These are phyloP conservation scores for Metarhizium humberi DNA, from an alignment of 2,329 filamentous ascomycete species.

Conservation along the genomic window DNA sequence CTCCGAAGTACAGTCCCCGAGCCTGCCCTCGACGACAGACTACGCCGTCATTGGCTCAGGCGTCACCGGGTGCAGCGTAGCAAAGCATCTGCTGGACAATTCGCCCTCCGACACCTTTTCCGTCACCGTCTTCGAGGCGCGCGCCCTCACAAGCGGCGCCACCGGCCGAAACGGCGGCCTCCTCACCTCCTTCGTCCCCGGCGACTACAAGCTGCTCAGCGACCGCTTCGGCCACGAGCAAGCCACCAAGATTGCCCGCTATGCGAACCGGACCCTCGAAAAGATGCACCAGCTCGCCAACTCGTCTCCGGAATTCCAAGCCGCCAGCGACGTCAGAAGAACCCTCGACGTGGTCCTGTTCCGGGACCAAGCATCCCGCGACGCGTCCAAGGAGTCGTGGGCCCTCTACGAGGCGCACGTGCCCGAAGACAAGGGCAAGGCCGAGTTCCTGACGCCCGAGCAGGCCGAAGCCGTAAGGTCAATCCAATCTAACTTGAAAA, in stretches of 20 bases:
- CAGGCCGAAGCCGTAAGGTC: no score
- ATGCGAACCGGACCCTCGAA: slow-evolving; percentile 29
- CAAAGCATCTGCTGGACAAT: slow-evolving; percentile 15
- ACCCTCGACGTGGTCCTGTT: slow-evolving; percentile 12
- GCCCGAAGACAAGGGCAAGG: no score
- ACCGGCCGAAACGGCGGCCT: slow-evolving; percentile 8
- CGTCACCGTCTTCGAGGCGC: slow-evolving; percentile 18
- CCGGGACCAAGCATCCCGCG: slow-evolving; percentile 7
- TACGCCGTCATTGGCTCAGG: slow-evolving; percentile 21
- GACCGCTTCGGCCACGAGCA: slow-evolving; percentile 9
- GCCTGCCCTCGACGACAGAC: slow-evolving; percentile 12
- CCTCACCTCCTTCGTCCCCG: no score
- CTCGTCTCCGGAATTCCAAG: slow-evolving; percentile 7
- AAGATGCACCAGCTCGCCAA: slow-evolving; percentile 10
- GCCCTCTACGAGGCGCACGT: no score
- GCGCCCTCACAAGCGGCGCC: slow-evolving; percentile 18
- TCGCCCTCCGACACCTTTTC: background rate
- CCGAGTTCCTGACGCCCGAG: no score
- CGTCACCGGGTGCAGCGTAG: slow-evolving; percentile 19
- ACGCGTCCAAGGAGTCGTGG: no score
- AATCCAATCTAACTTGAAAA: no score
- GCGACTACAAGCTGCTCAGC: no score
- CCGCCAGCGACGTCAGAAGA: slow-evolving; percentile 10
- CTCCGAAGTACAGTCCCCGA: slow-evolving; percentile 12
- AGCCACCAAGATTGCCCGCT: slow-evolving; percentile 31